Percentiles rank a stretch among this genome's conserved stretches.
Conservation (phyloP, 1,284 basidiomycete genomes). For the Fistulinella cinereoalba region DNA sequence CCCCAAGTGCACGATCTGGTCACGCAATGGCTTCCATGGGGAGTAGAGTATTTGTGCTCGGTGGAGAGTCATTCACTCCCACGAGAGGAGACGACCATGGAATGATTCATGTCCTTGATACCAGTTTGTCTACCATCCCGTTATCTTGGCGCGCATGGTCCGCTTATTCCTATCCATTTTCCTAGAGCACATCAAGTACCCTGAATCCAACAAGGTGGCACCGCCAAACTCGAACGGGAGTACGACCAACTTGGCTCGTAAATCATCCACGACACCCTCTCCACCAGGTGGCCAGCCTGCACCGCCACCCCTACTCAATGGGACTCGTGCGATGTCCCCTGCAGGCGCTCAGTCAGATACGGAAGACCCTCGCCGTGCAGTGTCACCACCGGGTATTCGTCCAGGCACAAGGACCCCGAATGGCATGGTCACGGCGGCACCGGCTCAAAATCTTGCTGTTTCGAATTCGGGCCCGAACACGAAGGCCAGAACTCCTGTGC, state of each 20-base stretch:
- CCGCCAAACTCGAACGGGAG: slow-evolving; percentile 40
- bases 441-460: slow-evolving; percentile 23
- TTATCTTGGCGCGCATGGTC: neutral
- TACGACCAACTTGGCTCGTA: slow-evolving; percentile 33
- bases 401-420: slow-evolving; percentile 42
- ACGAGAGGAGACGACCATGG: slow-evolving; percentile 78
- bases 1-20: slow-evolving; percentile 87
- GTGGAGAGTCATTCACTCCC: slow-evolving; percentile 86
- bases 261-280: slow-evolving; percentile 40
- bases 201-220: slow-evolving; percentile 55
- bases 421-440: slow-evolving; percentile 35
- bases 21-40: slow-evolving; percentile 94
- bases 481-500: slow-evolving; percentile 54
- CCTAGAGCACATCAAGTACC: slow-evolving; percentile 92
- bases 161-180: slow-evolving; percentile 6
- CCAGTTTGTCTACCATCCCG: slow-evolving; percentile 58
- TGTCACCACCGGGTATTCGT: slow-evolving; percentile 53
- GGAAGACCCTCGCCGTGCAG: slow-evolving; percentile 60
- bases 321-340: slow-evolving; percentile 57
- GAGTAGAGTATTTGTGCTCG: slow-evolving; percentile 87
- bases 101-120: slow-evolving; percentile 88
- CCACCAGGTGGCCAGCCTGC: slow-evolving; percentile 22
- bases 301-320: slow-evolving; percentile 34
- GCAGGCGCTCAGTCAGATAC: slow-evolving; percentile 42
- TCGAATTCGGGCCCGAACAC: slow-evolving; percentile 23